Evolutionary conservation across 192 early-diverging fungal species (phyloP).

Genomic region (Cladochytrium replicatum): DNA sequence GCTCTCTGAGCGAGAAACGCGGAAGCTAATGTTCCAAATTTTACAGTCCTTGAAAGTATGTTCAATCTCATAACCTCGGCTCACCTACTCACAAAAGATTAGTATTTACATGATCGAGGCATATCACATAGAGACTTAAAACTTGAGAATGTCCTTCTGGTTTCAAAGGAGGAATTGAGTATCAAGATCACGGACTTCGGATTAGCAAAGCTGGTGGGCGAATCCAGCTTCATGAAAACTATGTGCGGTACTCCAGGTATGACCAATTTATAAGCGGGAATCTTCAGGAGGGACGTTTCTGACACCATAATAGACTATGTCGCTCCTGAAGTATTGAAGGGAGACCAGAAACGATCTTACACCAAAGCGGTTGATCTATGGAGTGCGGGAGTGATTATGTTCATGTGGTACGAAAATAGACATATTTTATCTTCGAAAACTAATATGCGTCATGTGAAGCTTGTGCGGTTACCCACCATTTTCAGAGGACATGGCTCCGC

Average conservation of each 20-base stretch:
- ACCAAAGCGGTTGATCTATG: slow-evolving; percentile 71
- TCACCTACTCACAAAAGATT: background rate
- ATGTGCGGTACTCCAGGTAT: slow-evolving; percentile 60
- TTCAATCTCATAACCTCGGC: background rate
- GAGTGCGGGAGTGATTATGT: slow-evolving; percentile 81
- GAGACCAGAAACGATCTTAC: slow-evolving; percentile 28
- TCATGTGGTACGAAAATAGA: slow-evolving; percentile 47
- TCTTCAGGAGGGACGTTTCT: background rate
- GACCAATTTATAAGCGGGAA: background rate
- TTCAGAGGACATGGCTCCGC: slow-evolving; percentile 33
- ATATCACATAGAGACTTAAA: slow-evolving; percentile 74
- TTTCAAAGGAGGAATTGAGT: slow-evolving; percentile 27
- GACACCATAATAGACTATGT: slow-evolving; percentile 46
- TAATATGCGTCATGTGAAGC: slow-evolving; percentile 1
- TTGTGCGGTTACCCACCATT: slow-evolving; percentile 77
- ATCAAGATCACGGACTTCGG: slow-evolving; percentile 89
- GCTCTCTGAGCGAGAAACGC: slow-evolving; percentile 58
- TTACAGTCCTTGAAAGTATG: slow-evolving; percentile 50
- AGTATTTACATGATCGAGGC: slow-evolving; percentile 64
- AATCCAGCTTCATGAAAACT: slow-evolving; percentile 40
- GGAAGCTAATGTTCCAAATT: slow-evolving; percentile 62
- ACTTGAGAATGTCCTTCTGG: slow-evolving; percentile 63
- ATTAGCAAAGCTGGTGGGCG: slow-evolving; percentile 56
- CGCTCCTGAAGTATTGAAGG: slow-evolving; percentile 70
- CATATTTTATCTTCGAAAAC: background rate